Conservation (phyloP, 352 stramenopile genomes). For the Phytophthora parvispora region DNA sequence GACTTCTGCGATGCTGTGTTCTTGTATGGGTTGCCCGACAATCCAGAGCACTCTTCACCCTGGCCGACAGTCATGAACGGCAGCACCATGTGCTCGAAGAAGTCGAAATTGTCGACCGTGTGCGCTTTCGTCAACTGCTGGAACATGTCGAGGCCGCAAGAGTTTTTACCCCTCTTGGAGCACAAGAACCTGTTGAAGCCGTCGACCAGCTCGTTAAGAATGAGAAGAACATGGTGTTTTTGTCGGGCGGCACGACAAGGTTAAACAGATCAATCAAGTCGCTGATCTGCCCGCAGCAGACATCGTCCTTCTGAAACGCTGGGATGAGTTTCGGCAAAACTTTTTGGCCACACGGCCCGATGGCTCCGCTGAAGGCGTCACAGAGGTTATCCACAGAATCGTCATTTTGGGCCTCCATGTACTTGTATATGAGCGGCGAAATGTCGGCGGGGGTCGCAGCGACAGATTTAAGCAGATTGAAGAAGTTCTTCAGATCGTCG, state of each 20-base stretch:
- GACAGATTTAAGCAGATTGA: conserved; percentile 44
- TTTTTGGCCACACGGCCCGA: conserved; percentile 52
- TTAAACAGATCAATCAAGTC: conserved; percentile 65
- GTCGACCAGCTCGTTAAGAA: conserved; percentile 64
- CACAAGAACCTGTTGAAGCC: conserved; percentile 64
- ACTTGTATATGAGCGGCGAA: conserved; percentile 53
- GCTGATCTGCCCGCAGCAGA: conserved; percentile 58
- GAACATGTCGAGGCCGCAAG: conserved; percentile 57
- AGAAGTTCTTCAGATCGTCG: conserved; percentile 31
- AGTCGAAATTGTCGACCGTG: conserved; percentile 47
- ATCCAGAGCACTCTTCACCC: conserved; percentile 48
- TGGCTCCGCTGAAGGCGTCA: conserved; percentile 40
- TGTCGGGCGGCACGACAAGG: conserved; percentile 50
- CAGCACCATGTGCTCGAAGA: conserved; percentile 59
- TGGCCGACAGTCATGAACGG: conserved; percentile 52
- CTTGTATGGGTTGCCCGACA: conserved; percentile 48
- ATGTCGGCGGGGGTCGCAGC: conserved; percentile 41
- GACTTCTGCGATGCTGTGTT: conserved; percentile 41
- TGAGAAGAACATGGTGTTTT: conserved; percentile 46
- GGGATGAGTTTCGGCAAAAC: conserved; percentile 45
- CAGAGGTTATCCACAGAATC: conserved; percentile 54
- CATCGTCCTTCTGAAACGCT: conserved; percentile 46
- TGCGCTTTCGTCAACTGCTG: conserved; percentile 54
- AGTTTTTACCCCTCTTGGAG: conserved; percentile 43
- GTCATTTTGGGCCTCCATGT: conserved; percentile 48